A percentile compares a stretch with the other conserved stretches of the same genome.
phyloP scores from a whole-genome alignment of 1,284 basidiomycete species.

The Earliella scabrosa region DNA sequence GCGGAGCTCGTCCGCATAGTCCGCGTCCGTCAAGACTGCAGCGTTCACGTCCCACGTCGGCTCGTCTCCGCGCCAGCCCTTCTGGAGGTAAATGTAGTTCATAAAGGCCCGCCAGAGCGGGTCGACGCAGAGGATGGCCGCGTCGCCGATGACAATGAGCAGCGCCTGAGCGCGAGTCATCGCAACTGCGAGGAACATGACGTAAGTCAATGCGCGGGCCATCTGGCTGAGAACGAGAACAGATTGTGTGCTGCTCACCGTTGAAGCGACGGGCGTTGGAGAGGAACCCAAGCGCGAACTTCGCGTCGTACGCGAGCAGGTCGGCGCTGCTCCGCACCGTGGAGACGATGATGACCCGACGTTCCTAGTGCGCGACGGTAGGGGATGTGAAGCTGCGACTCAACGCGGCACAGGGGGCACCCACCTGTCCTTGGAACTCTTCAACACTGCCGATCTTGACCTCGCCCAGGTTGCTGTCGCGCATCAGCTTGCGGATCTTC shows the following conservation, averaged over 20 bases:
- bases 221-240: no score
- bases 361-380: slow-evolving; percentile 37
- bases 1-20: slow-evolving; percentile 34
- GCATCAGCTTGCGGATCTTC: slow-evolving; percentile 46
- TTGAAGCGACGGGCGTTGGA: slow-evolving; percentile 45
- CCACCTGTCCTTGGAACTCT: slow-evolving; percentile 66
- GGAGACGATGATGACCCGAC: slow-evolving; percentile 48
- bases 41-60: slow-evolving; percentile 55
- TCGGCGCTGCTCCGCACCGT: slow-evolving; percentile 48
- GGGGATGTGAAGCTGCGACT: not conserved
- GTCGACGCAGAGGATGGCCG: slow-evolving; percentile 52
- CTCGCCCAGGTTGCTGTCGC: slow-evolving; percentile 34
- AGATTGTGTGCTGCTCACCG: no score
- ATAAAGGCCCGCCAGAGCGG: slow-evolving; percentile 57
- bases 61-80: slow-evolving; percentile 51
- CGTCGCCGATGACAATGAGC: slow-evolving; percentile 61
- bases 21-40: slow-evolving; percentile 32
- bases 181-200: slow-evolving; percentile 31
- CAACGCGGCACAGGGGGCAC: slow-evolving; percentile 14
- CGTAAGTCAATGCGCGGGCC: not conserved
- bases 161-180: slow-evolving; percentile 58
- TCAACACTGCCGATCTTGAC: slow-evolving; percentile 64
- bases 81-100: slow-evolving; percentile 49
- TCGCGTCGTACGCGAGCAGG: slow-evolving; percentile 43
- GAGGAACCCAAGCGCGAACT: slow-evolving; percentile 51